Evolutionary conservation across 768 basidiomycete species (phyloP).

Genomic region (Dacryopinax spathularia): DNA sequence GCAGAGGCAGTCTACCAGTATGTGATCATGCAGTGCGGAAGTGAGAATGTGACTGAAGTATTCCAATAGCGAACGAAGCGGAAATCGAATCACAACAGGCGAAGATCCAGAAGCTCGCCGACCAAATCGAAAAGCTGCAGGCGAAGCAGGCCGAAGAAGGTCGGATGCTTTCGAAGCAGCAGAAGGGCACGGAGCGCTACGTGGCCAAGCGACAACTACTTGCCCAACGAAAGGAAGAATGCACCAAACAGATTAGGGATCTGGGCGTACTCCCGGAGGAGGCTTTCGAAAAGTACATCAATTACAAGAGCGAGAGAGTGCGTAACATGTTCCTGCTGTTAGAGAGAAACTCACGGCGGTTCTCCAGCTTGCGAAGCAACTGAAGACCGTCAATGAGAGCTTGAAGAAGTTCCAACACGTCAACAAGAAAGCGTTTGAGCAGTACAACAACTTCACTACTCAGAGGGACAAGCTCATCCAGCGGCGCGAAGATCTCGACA

Average conservation of each 20-base stretch:
- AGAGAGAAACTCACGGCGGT: no score
- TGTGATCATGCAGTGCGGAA: neutral
- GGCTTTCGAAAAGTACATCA: slow-evolving; percentile 88
- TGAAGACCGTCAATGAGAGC: slow-evolving; percentile 84
- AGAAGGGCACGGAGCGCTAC: slow-evolving; percentile 92
- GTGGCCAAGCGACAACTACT: slow-evolving; percentile 85
- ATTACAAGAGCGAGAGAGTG: slow-evolving; percentile 76
- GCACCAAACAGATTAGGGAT: slow-evolving; percentile 88
- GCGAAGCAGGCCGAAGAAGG: slow-evolving; percentile 75
- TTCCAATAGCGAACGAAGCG: slow-evolving; percentile 55
- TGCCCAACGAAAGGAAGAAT: slow-evolving; percentile 73
- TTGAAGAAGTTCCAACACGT: slow-evolving; percentile 96
- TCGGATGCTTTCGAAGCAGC: slow-evolving; percentile 73
- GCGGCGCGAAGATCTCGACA: slow-evolving; percentile 82
- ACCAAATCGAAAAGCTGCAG: slow-evolving; percentile 58
- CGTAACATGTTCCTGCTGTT: slow-evolving; percentile 18
- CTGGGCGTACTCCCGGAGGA: slow-evolving; percentile 94
- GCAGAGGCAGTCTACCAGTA: slow-evolving; percentile 21
- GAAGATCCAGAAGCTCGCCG: slow-evolving; percentile 48
- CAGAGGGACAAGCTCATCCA: slow-evolving; percentile 82
- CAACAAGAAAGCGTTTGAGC: slow-evolving; percentile 99
- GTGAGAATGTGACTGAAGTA: no score
- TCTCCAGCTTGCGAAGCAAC: slow-evolving; percentile 70
- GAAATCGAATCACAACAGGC: slow-evolving; percentile 47
- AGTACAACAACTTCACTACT: slow-evolving; percentile 95